Evolutionary conservation across 2,329 filamentous ascomycete species (phyloP), one percentile per base, ranked within the genome.

Genomic region (Botrytis galanthina): DNA sequence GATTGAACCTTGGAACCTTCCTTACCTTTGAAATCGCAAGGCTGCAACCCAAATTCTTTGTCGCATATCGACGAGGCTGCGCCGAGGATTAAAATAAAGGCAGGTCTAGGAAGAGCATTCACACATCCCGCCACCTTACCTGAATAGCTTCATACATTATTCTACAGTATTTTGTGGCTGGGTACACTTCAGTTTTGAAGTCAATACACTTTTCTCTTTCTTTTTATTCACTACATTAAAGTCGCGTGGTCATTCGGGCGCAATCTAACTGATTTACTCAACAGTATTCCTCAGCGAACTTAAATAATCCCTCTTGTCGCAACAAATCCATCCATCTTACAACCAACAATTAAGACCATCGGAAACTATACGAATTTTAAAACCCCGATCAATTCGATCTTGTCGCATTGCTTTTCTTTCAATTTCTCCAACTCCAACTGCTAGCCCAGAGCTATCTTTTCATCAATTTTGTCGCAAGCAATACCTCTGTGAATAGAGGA

Each of bases 401-500:
- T 14, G 26, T 74, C 72, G 73, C 72, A 71, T 68, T 70, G 51
- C 44, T 32, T 64, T 64, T 22, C 37, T 51, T 42, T 42, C 46
- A 32, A 22, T 57, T 8, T 20, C 22, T n/a, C 32, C 35, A 39
- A 42, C 44, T 42, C 22, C 59, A 71, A 37, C 22, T 14, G 12
- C n/a, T 44, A 51, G n/a, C 18, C 35, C 12, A 51, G 46, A 57
- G 26, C 59, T n/a, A 39, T 51, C 26, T 51, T 42, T 32, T 9
- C 20, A n/a, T 44, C 46, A 44, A n/a, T 66, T 57, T 66, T 69
- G 74, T 70, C 75, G 29, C 60, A 66, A 64, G 44, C 60, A 71
- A n/a, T 66, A 20, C 78, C 75, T 75, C 76, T 75, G 60, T 51
- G 42, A 39, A 63, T 64, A 73, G 75, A 76, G 75, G 75, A 71